These are phyloP conservation scores for Boletus vinaceobasis DNA, from an alignment of 768 basidiomycete species.

Conservation along the genomic window DNA sequence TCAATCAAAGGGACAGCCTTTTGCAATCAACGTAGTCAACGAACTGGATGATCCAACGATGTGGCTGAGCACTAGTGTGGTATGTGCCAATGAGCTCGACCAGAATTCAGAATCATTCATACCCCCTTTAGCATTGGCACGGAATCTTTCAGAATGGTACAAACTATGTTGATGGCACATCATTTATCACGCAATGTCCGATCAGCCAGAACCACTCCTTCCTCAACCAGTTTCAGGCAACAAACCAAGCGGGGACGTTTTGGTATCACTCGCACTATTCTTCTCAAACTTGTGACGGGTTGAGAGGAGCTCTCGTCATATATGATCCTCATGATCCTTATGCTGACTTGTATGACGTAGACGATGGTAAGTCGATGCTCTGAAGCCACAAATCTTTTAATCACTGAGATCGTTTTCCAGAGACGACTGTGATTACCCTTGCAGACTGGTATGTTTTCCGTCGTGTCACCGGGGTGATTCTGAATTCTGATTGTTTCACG, in stretches of 20 bases:
- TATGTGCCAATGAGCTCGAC: conserved; percentile 2
- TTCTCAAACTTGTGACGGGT: conserved; percentile 39
- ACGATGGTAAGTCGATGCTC: conserved; percentile 34
- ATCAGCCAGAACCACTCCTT: conserved; percentile 25
- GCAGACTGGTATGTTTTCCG: conserved; percentile 21
- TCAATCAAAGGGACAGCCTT: conserved; percentile 35
- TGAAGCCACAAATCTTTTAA: neutral
- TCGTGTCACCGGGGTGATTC: neutral
- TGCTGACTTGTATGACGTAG: conserved; percentile 39
- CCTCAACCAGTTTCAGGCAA: conserved; percentile 16
- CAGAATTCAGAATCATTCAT: neutral
- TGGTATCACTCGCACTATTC: conserved; percentile 39
- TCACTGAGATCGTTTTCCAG: conserved; percentile 5
- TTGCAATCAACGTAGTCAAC: conserved; percentile 46
- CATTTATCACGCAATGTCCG: conserved; percentile 36
- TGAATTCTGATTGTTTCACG: neutral
- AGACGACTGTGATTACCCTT: conserved; percentile 24
- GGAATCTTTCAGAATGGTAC: conserved; percentile 45
- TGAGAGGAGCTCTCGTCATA: conserved; percentile 39
- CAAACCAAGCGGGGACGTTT: conserved; percentile 27
- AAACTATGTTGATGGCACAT: conserved; percentile 44
- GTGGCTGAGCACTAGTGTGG: conserved; percentile 49
- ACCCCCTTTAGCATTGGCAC: conserved; percentile 49
- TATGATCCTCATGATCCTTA: conserved; percentile 43
- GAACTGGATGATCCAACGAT: conserved; percentile 44